Evolutionary conservation across 768 basidiomycete species (phyloP), one percentile per base, ranked within the genome.

Genomic region (Lentinula lateritia): DNA sequence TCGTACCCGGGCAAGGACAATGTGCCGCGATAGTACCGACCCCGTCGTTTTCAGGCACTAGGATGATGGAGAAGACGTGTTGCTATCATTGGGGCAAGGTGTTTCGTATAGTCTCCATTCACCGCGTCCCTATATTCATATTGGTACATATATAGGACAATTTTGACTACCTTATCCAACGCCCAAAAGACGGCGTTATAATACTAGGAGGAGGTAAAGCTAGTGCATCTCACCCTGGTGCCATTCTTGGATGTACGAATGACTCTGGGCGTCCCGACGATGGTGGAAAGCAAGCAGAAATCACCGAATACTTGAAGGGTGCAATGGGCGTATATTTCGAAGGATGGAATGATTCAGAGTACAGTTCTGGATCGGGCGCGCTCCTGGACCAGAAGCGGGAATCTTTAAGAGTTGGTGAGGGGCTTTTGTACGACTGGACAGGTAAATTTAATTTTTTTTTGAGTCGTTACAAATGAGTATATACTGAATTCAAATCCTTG

Each of bases 241-340:
- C 53, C 9, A 41, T 54, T 5, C 18, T 18, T 23, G 53, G 53
- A 54, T 38, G 20, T 38, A 54, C 28, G 43, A 67, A 28, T 46
- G 57, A 56, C 50, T 48, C 62, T 35, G 64, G 63, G 39, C 52
- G 52, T 16, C 60, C 62, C 12, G 64, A 63, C 48, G 67, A 66
- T 61, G 56, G 67, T 65, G 48, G 65, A 60, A 61, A 60, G 50
- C 43, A 62, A 61, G 60, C 63, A 60, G 56, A 63, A 3, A 65
- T 72, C 42, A 70, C 71, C 5, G 63, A 70, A 38, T 64, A 69
- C 43, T 64, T 72, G 3, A 62, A 62, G 50, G 52, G 53, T 12
- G 61, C 66, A 13, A 64, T 63, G 23, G 58, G 58, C 34, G 59
- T 68, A 48, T 62, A 68, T 35, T 66, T 72, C 46, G 62, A 63